Evolutionary conservation across 2,329 filamentous ascomycete genomes (phyloP).

Genomic region (Delphinella strobiligena): DNA sequence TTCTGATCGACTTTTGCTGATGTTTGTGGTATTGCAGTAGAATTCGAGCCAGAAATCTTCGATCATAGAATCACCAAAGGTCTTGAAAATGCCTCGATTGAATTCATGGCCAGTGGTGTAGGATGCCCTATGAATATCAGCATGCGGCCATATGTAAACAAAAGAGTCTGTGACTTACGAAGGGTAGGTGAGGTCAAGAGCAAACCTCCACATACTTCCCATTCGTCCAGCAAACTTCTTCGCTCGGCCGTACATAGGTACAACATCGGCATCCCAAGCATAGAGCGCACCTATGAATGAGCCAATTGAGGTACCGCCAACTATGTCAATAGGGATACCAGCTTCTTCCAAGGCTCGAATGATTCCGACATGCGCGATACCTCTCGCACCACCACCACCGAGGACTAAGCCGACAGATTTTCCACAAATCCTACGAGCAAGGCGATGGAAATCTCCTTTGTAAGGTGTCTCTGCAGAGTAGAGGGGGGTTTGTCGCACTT

Average conservation of each 20-base stretch:
- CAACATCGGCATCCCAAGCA: conserved; percentile 88
- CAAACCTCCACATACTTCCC: conserved; percentile 98
- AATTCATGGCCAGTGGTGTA: conserved; percentile 99
- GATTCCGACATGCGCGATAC: conserved; percentile 85
- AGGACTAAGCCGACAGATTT: conserved; percentile 91
- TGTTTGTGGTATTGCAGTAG: conserved; percentile 99
- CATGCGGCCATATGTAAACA: neutral
- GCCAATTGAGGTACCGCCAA: conserved; percentile 93
- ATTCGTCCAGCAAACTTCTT: conserved; percentile 99
- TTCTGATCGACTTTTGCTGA: conserved; percentile 82
- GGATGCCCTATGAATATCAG: conserved; percentile 44
- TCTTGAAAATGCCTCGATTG: conserved; percentile 97
- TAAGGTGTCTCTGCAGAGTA: conserved; percentile 87
- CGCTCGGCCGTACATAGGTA: conserved; percentile 89
- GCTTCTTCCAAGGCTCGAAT: conserved; percentile 93
- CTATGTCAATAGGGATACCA: conserved; percentile 87
- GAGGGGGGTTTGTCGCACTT: conserved; percentile 73
- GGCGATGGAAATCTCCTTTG: conserved; percentile 91
- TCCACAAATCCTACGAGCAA: conserved; percentile 80
- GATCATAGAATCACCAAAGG: conserved; percentile 91
- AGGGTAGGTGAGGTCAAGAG: conserved; percentile 88
- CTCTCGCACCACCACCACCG: conserved; percentile 83
- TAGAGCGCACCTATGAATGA: conserved; percentile 92
- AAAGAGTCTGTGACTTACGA: conserved; percentile 37
- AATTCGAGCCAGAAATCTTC: conserved; percentile 99